Percentiles rank a stretch among this genome's conserved stretches.
These are phyloP conservation scores for Dalbergia cultrata DNA, from an alignment of 306 rosid species.

Conservation along the genomic window DNA sequence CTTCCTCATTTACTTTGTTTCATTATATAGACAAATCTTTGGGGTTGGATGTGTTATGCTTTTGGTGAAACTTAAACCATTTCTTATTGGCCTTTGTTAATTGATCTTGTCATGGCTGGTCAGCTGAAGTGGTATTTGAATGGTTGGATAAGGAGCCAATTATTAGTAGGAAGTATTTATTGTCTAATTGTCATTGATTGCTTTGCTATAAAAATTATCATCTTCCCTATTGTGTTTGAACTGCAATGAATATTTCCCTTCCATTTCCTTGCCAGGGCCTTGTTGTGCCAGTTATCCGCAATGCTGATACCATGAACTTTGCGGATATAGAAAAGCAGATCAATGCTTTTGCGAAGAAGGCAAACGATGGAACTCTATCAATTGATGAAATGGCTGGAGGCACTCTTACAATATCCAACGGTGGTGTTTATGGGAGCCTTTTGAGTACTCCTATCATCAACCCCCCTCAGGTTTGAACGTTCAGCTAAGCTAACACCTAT, in stretches of 20 bases:
- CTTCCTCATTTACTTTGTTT: conserved; percentile 31
- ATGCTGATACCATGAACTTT: conserved; percentile 75
- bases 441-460: conserved; percentile 87
- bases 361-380: conserved; percentile 74
- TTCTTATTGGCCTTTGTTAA: conserved; percentile 15
- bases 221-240: conserved; percentile 18
- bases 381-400: conserved; percentile 96
- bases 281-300: conserved; percentile 84
- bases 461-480: conserved; percentile 78
- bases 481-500: background rate
- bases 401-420: conserved; percentile 83
- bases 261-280: conserved; percentile 61
- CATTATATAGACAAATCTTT: conserved; percentile 24
- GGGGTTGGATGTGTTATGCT: conserved; percentile 2
- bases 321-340: conserved; percentile 89
- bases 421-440: conserved; percentile 91
- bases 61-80: conserved; percentile 17
- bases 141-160: conserved; percentile 31
- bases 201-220: conserved; percentile 1
- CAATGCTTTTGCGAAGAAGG: conserved; percentile 79
- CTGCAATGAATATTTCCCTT: conserved; percentile 28
- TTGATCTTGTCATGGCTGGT: conserved; percentile 35
- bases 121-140: conserved; percentile 3
- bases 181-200: background rate
- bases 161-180: conserved; percentile 11